Base-by-base conservation (phyloP, 345 rosid genomes). In the Populus nigra region DNA sequence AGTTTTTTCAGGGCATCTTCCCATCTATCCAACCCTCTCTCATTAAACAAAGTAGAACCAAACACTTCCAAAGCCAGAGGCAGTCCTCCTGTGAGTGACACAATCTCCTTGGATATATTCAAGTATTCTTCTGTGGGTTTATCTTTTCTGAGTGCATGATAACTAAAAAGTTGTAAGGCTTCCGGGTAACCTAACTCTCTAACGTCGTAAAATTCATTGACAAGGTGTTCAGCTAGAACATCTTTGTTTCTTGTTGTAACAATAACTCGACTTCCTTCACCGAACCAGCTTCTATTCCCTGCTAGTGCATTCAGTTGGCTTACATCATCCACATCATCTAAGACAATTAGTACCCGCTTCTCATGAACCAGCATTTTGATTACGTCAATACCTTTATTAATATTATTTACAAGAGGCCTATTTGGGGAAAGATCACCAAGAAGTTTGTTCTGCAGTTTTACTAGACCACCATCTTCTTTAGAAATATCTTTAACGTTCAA, bases 41-140 rank as follows among this genome's bases (percentile, higher is more conserved):
- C 87, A 81, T 85, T 87, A 55, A 65, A 81, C 81, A 94, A 79
- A 66, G 76, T 85, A 13, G 92, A 85, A 16, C 95, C 98, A 82
- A 82, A 88, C 3, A 92, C 97, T 84, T 92, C 89, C n/a, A 94
- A 4, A 20, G 95, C 93, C 75, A 94, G 79, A 2, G 97, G 98
- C 10, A 94, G 73, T 7, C 50, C 50, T 16, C 92, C 95, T 0
- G 92, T 77, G 6, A 83, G 83, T 36, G 68, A 17, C 49, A 92
- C 88, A 71, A 91, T 82, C 75, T 87, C 22, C 69, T 85, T 49
- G 11, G 97, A 81, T 47, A 85, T 36, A 1, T 66, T 69, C n/a
- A 76, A 3, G 18, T 85, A 77, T 29, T 69, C 77, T 0, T 78
- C 39, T 3, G 84, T 59, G 23, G 95, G 98, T 22, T 84, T 77